A percentile compares a stretch with the other conserved stretches of the same genome.
phyloP scores from a whole-genome alignment of 169 alveolate genomes.

The Plasmodium inui region DNA sequence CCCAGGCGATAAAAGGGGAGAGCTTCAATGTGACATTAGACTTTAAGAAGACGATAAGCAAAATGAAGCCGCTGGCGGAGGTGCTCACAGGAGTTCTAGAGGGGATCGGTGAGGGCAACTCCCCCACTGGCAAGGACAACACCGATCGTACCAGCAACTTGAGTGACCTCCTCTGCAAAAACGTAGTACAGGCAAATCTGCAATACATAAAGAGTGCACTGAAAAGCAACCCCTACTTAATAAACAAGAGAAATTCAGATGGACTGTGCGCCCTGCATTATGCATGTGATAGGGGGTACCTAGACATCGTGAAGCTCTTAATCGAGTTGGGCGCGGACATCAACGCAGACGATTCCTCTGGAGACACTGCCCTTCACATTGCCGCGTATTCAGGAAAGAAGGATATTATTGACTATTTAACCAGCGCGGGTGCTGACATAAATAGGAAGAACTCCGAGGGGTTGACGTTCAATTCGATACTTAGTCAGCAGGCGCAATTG shows the following conservation, averaged over 20 bases:
- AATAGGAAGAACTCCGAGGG: conserved; percentile 50
- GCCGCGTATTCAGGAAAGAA: conserved; percentile 40
- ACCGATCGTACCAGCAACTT: neutral
- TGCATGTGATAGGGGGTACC: conserved; percentile 80
- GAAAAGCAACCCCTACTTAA: conserved; percentile 12
- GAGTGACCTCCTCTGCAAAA: conserved; percentile 27
- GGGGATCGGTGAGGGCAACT: neutral
- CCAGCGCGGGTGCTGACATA: conserved; percentile 33
- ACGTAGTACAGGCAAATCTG: conserved; percentile 21
- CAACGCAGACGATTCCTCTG: conserved; percentile 62
- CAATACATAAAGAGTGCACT: conserved; percentile 16
- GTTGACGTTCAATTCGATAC: conserved; percentile 7
- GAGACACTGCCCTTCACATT: conserved; percentile 46
- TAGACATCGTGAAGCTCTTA: conserved; percentile 69
- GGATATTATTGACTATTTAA: conserved; percentile 28
- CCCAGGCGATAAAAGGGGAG: conserved; percentile 17
- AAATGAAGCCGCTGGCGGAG: conserved; percentile 45
- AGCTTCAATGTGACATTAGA: neutral
- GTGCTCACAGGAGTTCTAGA: neutral
- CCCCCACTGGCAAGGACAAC: neutral
- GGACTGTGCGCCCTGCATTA: conserved; percentile 78
- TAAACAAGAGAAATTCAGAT: conserved; percentile 75
- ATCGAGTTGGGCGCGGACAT: conserved; percentile 74
- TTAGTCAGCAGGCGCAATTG: conserved; percentile 4
- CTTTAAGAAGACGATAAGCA: conserved; percentile 22